A percentile compares a stretch with the other conserved stretches of the same genome.
These are phyloP conservation scores for Saccharomycopsis sp. DNA, from an alignment of 805 yeast species.

Conservation along the genomic window DNA sequence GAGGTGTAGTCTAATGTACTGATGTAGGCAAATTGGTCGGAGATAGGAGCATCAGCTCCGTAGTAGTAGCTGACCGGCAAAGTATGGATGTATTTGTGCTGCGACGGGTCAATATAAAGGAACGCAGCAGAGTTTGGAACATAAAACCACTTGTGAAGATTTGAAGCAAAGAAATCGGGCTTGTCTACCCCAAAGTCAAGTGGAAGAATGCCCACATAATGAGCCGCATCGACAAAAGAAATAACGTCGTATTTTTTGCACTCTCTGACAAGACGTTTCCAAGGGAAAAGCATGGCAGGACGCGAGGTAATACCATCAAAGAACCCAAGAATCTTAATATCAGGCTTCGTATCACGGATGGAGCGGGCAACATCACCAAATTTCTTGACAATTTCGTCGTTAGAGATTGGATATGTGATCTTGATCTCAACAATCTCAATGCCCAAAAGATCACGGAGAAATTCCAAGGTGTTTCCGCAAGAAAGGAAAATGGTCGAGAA, in stretches of 20 bases:
- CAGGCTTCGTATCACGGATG: not conserved
- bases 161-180: conserved; percentile 58
- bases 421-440: conserved; percentile 26
- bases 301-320: conserved; percentile 55
- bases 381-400: conserved; percentile 33
- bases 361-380: conserved; percentile 26
- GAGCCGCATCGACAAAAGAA: conserved; percentile 69
- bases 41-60: conserved; percentile 31
- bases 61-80: conserved; percentile 51
- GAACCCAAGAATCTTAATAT: conserved; percentile 34
- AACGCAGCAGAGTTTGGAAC: conserved; percentile 54
- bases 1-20: conserved; percentile 48
- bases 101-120: conserved; percentile 47
- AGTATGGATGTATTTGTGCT: conserved; percentile 45
- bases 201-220: conserved; percentile 47
- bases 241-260: conserved; percentile 42
- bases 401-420: conserved; percentile 38
- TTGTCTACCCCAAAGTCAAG: conserved; percentile 24
- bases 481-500: conserved; percentile 48
- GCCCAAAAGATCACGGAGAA: conserved; percentile 30
- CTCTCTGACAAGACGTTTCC: conserved; percentile 36
- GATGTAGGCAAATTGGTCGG: conserved; percentile 41
- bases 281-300: conserved; percentile 61
- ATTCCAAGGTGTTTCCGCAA: conserved; percentile 45
- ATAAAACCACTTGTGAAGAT: conserved; percentile 65